phyloP scores from a whole-genome alignment of 768 basidiomycete genomes.

The Peribolospora baueri region DNA sequence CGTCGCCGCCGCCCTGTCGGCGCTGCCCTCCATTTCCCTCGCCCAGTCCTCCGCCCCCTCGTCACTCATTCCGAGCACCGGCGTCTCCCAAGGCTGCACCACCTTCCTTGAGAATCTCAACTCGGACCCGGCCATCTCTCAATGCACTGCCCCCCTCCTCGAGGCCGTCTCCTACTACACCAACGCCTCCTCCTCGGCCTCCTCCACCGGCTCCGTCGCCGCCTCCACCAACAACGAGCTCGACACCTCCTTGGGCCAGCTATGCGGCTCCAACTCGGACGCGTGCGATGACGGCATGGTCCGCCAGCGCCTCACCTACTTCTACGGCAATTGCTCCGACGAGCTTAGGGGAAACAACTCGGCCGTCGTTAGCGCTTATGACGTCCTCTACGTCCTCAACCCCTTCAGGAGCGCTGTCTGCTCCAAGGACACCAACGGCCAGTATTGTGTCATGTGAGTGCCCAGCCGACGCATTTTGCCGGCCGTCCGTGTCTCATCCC shows the following conservation, averaged over 20 bases:
- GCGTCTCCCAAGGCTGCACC: slow-evolving; percentile 15
- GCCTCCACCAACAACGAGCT: slow-evolving; percentile 15
- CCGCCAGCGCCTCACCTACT: slow-evolving; percentile 36
- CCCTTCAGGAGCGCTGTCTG: slow-evolving; percentile 50
- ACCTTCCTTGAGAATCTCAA: slow-evolving; percentile 42
- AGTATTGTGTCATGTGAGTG: slow-evolving; percentile 40
- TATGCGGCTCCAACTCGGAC: slow-evolving; percentile 30
- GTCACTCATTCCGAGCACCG: slow-evolving; percentile 7
- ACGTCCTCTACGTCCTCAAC: slow-evolving; percentile 44
- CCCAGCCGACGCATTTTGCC: slow-evolving; percentile 18
- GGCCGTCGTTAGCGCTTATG: slow-evolving; percentile 33
- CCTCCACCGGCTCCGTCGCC: slow-evolving; percentile 21
- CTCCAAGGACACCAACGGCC: slow-evolving; percentile 37
- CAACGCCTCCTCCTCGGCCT: slow-evolving; percentile 18
- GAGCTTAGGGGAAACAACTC: slow-evolving; percentile 34
- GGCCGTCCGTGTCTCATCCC: slow-evolving; percentile 7
- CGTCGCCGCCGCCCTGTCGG: too few relatives aligned
- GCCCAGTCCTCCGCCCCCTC: too few relatives aligned
- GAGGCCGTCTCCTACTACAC: slow-evolving; percentile 32
- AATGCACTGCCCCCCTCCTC: slow-evolving; percentile 22
- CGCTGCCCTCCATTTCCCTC: too few relatives aligned
- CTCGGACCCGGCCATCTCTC: slow-evolving; percentile 29
- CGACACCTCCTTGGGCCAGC: slow-evolving; percentile 20
- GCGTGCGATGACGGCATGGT: slow-evolving; percentile 27
- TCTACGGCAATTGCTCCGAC: slow-evolving; percentile 41